phyloP scores from a whole-genome alignment of 176 grass and related monocot species.

The Cocos nucifera region DNA sequence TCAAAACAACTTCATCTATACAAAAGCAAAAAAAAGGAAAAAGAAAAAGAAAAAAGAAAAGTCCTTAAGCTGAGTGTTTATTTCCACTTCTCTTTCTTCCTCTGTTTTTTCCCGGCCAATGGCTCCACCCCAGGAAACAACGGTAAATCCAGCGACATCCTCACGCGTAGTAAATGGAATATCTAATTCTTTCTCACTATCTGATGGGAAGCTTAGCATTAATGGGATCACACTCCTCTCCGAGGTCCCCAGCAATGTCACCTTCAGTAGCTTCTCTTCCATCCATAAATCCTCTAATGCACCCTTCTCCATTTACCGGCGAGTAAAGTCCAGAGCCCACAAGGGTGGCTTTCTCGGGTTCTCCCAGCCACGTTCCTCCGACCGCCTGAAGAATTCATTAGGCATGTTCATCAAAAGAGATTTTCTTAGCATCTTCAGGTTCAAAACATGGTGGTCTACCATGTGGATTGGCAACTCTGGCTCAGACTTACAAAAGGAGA shows the following conservation, averaged over 20 bases:
- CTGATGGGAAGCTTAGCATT: neutral
- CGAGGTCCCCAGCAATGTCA: constrained; percentile 3
- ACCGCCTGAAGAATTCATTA: constrained; percentile 1
- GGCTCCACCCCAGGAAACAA: constrained; percentile 2
- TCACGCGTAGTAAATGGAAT: neutral
- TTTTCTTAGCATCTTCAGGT: constrained; percentile 22
- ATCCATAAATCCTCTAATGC: neutral
- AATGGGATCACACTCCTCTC: constrained; percentile 2
- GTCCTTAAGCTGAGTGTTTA: too few relatives aligned
- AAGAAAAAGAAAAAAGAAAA: too few relatives aligned
- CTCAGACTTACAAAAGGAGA: constrained; percentile 16
- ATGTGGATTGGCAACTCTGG: constrained; percentile 15
- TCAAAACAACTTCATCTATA: too few relatives aligned
- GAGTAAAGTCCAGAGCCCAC: neutral
- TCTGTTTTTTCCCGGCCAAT: neutral
- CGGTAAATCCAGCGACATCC: neutral
- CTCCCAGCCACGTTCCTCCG: neutral
- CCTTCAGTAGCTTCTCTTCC: constrained; percentile 3
- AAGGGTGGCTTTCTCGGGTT: constrained; percentile 21
- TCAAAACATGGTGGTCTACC: constrained; percentile 28
- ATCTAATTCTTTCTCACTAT: constrained; percentile 7
- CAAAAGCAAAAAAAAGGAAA: too few relatives aligned
- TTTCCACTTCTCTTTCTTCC: neutral
- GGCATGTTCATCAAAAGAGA: neutral
- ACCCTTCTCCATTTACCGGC: neutral